Evolutionary conservation across 257 asterid genomes (phyloP).

Genomic region (Nyctanthes arbortristis): DNA sequence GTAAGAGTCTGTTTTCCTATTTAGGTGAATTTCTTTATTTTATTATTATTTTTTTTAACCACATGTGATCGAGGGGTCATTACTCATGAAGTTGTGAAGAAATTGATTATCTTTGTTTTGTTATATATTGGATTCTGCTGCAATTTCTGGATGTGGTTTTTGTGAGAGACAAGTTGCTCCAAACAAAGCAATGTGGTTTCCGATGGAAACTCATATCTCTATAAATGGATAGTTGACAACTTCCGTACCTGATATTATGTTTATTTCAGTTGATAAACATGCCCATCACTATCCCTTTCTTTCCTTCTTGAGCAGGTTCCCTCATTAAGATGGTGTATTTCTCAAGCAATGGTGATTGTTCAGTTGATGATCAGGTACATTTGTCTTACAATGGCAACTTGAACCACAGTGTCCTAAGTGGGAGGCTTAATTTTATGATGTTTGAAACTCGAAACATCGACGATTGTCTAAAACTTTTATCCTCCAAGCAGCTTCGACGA

Average conservation of each 20-base stretch:
- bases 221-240: neutral
- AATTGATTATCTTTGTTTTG: neutral
- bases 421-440: constrained; percentile 41
- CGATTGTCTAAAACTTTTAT: constrained; percentile 44
- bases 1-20: too few species aligned
- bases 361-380: constrained; percentile 27
- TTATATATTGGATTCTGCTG: neutral
- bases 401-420: constrained; percentile 25
- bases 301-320: constrained; percentile 51
- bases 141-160: neutral
- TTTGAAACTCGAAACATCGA: constrained; percentile 49
- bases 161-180: neutral
- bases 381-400: constrained; percentile 29
- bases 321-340: constrained; percentile 80
- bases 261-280: neutral
- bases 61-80: neutral
- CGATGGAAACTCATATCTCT: neutral
- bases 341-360: constrained; percentile 33
- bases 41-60: neutral
- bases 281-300: neutral
- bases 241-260: neutral
- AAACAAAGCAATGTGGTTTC: neutral
- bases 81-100: neutral
- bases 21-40: too few species aligned
- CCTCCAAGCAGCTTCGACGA: constrained; percentile 35